phyloP scores from a whole-genome alignment of 2,329 filamentous ascomycete species.

The Pseudogymnoascus sp. region DNA sequence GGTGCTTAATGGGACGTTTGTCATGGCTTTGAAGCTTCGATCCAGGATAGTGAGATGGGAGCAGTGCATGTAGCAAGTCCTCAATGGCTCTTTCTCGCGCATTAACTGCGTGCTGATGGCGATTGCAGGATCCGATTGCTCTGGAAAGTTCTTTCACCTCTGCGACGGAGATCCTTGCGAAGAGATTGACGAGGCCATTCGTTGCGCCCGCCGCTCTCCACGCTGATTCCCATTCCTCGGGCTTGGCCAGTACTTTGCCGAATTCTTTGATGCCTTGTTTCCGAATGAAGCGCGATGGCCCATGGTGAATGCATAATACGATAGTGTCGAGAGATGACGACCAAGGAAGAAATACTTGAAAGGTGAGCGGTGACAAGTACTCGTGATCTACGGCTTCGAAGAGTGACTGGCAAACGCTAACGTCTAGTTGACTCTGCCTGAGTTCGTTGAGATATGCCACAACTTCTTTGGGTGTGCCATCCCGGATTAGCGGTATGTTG shows the following conservation, averaged over 20 bases:
- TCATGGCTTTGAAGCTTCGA: slow-evolving; percentile 11
- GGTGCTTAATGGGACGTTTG: slow-evolving; percentile 11
- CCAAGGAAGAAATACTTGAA: slow-evolving; percentile 11
- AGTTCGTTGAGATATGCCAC: slow-evolving; percentile 13
- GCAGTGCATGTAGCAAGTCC: slow-evolving; percentile 11
- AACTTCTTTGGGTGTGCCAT: slow-evolving; percentile 9
- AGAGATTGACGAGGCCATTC: slow-evolving; percentile 10
- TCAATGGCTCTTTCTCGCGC: slow-evolving; percentile 12
- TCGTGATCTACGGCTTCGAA: slow-evolving; percentile 9
- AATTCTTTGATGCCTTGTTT: slow-evolving; percentile 12
- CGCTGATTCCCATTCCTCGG: slow-evolving; percentile 10
- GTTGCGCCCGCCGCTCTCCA: slow-evolving; percentile 13
- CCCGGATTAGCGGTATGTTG: slow-evolving; percentile 9
- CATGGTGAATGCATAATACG: slow-evolving; percentile 8
- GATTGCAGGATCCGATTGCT: slow-evolving; percentile 11
- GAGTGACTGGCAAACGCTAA: slow-evolving; percentile 8
- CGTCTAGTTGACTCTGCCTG: background rate
- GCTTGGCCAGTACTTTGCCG: slow-evolving; percentile 10
- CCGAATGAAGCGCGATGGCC: slow-evolving; percentile 8
- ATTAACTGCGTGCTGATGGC: background rate
- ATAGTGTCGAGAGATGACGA: slow-evolving; percentile 4
- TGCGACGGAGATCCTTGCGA: slow-evolving; percentile 11
- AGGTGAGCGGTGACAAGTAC: slow-evolving; percentile 1
- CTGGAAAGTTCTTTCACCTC: slow-evolving; percentile 9
- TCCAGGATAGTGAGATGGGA: slow-evolving; percentile 13